Percentiles rank a stretch among this genome's conserved stretches.
Evolutionary conservation across 176 grass and related monocot species (phyloP).

Genomic region (Musa beccarii): DNA sequence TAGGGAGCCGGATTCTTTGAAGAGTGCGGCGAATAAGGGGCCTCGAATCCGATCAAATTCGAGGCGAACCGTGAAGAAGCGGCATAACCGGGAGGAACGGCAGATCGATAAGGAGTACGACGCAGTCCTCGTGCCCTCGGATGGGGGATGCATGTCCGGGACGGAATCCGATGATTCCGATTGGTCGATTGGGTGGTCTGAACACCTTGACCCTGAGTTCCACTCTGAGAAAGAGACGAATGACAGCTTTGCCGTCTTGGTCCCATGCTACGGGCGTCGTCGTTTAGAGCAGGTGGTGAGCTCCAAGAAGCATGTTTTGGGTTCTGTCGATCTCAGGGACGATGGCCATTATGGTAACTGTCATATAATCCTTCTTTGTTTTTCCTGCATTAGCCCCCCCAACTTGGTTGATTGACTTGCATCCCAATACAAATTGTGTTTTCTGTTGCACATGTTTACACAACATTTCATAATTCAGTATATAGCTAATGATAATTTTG

Average conservation of each 20-base stretch:
- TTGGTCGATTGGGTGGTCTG: slow-evolving; percentile 77
- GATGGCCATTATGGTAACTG: slow-evolving; percentile 37
- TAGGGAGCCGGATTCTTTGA: slow-evolving; percentile 33
- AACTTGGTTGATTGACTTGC: not conserved
- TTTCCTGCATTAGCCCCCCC: not conserved
- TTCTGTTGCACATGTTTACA: not conserved
- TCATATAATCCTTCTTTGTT: not conserved
- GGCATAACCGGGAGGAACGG: slow-evolving; percentile 15
- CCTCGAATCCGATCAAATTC: not conserved
- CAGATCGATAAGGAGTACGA: slow-evolving; percentile 68
- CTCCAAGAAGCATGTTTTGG: slow-evolving; percentile 28
- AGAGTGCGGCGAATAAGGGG: slow-evolving; percentile 16
- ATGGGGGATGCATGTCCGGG: slow-evolving; percentile 61
- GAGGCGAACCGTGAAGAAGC: not conserved
- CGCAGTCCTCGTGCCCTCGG: slow-evolving; percentile 64
- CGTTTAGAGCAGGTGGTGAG: slow-evolving; percentile 21
- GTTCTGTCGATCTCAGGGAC: slow-evolving; percentile 18
- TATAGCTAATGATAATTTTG: not conserved
- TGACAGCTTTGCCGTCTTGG: slow-evolving; percentile 62
- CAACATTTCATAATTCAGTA: not conserved
- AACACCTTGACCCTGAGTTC: slow-evolving; percentile 51
- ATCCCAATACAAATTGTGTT: not conserved
- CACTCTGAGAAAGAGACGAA: slow-evolving; percentile 38
- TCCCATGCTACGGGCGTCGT: slow-evolving; percentile 57
- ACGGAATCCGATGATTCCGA: slow-evolving; percentile 71